phyloP scores from a whole-genome alignment of 148 eudicot genomes.

The Diospyros lotus region DNA sequence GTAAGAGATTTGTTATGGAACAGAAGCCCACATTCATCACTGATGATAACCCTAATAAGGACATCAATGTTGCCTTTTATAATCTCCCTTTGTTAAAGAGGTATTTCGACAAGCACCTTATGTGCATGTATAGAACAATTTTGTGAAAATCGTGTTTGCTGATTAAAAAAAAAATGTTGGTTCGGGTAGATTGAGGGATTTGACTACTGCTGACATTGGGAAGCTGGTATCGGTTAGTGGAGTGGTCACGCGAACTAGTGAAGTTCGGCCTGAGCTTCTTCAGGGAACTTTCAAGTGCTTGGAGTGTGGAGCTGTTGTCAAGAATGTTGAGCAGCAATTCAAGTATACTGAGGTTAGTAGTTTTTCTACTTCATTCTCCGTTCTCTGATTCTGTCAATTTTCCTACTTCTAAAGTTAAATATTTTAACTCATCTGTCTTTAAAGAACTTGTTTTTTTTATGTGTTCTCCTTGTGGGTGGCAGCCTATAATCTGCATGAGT shows the following conservation, averaged over 20 bases:
- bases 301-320: slow-evolving; percentile 70
- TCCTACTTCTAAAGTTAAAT: neutral
- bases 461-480: slow-evolving; percentile 14
- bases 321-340: slow-evolving; percentile 91
- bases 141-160: neutral
- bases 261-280: slow-evolving; percentile 95
- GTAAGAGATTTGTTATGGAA: slow-evolving; percentile 85
- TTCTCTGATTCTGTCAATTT: neutral
- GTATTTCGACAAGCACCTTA: slow-evolving; percentile 24
- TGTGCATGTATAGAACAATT: neutral
- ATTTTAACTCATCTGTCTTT: too few species aligned
- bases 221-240: slow-evolving; percentile 84
- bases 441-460: neutral
- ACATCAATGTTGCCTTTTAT: slow-evolving; percentile 74
- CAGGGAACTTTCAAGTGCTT: slow-evolving; percentile 91
- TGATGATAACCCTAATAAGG: slow-evolving; percentile 86
- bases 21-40: slow-evolving; percentile 62
- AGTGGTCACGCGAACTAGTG: slow-evolving; percentile 94
- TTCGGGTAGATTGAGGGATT: slow-evolving; percentile 66
- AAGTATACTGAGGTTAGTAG: slow-evolving; percentile 85
- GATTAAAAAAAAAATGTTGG: neutral
- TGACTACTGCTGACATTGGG: slow-evolving; percentile 76
- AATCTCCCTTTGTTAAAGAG: slow-evolving; percentile 84
- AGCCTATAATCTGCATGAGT: slow-evolving; percentile 90
- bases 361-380: neutral